Evolutionary conservation across 2,329 filamentous ascomycete species (phyloP).

Genomic region (Amauroascus niger): DNA sequence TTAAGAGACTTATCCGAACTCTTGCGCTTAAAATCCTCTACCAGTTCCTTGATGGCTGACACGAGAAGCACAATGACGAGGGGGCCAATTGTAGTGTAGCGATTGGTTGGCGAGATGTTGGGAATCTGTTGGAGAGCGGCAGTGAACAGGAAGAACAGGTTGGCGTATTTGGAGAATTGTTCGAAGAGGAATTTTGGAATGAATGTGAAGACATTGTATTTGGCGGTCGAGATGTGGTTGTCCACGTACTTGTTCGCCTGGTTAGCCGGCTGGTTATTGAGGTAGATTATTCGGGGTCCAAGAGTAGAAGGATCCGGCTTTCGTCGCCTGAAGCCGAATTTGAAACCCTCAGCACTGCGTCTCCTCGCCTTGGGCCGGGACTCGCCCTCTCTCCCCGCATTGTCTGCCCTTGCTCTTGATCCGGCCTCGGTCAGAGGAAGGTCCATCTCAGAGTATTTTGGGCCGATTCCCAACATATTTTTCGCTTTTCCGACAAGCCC

Average conservation of each 20-base stretch:
- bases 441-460: constrained; percentile 94
- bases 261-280: constrained; percentile 95
- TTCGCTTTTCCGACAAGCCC: constrained; percentile 80
- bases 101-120: constrained; percentile 85
- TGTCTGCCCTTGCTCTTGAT: constrained; percentile 41
- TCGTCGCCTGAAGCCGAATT: constrained; percentile 76
- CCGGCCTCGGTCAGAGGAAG: constrained; percentile 77
- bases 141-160: constrained; percentile 98
- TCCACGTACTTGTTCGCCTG: constrained; percentile 80
- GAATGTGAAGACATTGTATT: constrained; percentile 91
- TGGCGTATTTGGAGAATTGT: constrained; percentile 98
- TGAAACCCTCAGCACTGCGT: constrained; percentile 68
- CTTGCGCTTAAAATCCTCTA: constrained; percentile 88
- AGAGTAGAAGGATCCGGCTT: constrained; percentile 84
- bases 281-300: constrained; percentile 81
- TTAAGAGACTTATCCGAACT: constrained; percentile 80
- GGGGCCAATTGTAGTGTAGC: constrained; percentile 93
- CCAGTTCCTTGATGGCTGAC: constrained; percentile 88
- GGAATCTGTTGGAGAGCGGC: constrained; percentile 91
- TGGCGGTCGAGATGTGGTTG: constrained; percentile 95
- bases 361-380: constrained; percentile 42
- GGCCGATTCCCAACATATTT: constrained; percentile 78
- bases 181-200: constrained; percentile 95
- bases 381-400: constrained; percentile 34
- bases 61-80: constrained; percentile 80